Percentiles rank a stretch among this genome's conserved stretches.
These are phyloP conservation scores for Trichothecium roseum DNA, from an alignment of 2,329 filamentous ascomycete species.

Conservation along the genomic window DNA sequence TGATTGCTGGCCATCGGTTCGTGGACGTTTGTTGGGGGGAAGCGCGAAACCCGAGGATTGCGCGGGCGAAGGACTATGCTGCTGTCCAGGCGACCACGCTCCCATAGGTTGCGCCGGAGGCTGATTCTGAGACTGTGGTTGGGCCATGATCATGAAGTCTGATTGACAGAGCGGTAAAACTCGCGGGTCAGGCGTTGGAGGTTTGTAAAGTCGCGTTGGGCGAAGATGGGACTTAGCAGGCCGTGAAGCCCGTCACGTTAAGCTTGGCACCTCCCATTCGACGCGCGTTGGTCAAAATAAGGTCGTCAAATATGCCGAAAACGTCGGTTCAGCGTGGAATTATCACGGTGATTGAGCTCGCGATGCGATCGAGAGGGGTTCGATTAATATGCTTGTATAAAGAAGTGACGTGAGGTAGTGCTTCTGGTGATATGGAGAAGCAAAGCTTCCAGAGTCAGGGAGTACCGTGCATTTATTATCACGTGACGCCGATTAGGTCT, in stretches of 20 bases:
- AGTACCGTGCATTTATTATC: slow-evolving; percentile 5
- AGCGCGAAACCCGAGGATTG: slow-evolving; percentile 42
- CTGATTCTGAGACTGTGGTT: slow-evolving; percentile 41
- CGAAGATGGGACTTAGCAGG: slow-evolving; percentile 28
- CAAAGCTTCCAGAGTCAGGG: background rate
- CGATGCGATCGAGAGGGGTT: too few species aligned
- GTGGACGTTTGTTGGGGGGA: slow-evolving; percentile 58
- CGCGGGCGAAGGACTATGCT: slow-evolving; percentile 50
- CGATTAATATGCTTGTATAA: too few species aligned
- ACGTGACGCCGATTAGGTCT: slow-evolving; percentile 5
- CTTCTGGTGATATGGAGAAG: too few species aligned
- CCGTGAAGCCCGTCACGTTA: slow-evolving; percentile 38
- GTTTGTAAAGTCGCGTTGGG: slow-evolving; percentile 6
- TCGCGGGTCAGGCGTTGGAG: background rate
- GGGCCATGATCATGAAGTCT: slow-evolving; percentile 36
- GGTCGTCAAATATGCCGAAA: background rate
- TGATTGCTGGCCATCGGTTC: slow-evolving; percentile 52
- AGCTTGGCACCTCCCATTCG: slow-evolving; percentile 36
- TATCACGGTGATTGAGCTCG: too few species aligned
- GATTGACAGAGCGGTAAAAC: slow-evolving; percentile 4
- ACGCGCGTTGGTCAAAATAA: slow-evolving; percentile 11
- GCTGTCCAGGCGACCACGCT: slow-evolving; percentile 48
- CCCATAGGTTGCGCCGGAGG: slow-evolving; percentile 23
- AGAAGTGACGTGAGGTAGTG: too few species aligned
- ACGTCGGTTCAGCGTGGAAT: too few species aligned